A percentile compares a stretch with the other conserved stretches of the same genome.
phyloP scores from a whole-genome alignment of 108 stramenopile genomes.

The Pseudonitzschia multiseries region DNA sequence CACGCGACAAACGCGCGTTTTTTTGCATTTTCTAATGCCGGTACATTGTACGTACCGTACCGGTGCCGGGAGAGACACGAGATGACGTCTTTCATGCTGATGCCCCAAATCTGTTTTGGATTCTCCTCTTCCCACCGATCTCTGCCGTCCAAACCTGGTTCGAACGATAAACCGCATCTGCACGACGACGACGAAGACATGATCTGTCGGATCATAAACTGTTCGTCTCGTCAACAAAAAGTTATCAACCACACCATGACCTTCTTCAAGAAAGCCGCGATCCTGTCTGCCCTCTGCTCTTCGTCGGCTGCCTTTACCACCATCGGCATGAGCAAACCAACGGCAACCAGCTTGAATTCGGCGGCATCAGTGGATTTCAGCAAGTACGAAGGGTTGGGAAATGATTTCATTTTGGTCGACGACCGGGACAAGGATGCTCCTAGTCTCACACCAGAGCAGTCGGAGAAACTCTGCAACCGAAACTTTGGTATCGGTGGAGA shows the following conservation, averaged over 20 bases:
- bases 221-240: not conserved
- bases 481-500: slow-evolving; percentile 96
- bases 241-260: not conserved
- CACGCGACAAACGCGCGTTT: not conserved
- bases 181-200: not conserved
- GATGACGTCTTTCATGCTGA: not conserved
- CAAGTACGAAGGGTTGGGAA: slow-evolving; percentile 99
- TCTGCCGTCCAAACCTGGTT: slow-evolving; percentile 3
- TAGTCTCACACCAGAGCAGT: slow-evolving; percentile 83
- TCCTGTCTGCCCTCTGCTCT: slow-evolving; percentile 10
- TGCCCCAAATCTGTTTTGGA: slow-evolving; percentile 4
- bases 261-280: slow-evolving; percentile 7
- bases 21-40: not conserved
- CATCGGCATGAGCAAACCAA: not conserved
- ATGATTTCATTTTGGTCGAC: slow-evolving; percentile 97
- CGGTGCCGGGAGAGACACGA: not conserved
- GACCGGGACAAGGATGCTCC: slow-evolving; percentile 81
- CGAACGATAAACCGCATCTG: not conserved
- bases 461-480: slow-evolving; percentile 83
- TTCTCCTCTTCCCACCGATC: not conserved
- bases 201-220: not conserved
- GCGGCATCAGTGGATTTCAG: slow-evolving; percentile 60
- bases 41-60: too few relatives aligned
- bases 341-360: not conserved
- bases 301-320: slow-evolving; percentile 5